Base-by-base conservation (phyloP, 2,329 filamentous ascomycete genomes). In the Ilyonectria robusta region DNA sequence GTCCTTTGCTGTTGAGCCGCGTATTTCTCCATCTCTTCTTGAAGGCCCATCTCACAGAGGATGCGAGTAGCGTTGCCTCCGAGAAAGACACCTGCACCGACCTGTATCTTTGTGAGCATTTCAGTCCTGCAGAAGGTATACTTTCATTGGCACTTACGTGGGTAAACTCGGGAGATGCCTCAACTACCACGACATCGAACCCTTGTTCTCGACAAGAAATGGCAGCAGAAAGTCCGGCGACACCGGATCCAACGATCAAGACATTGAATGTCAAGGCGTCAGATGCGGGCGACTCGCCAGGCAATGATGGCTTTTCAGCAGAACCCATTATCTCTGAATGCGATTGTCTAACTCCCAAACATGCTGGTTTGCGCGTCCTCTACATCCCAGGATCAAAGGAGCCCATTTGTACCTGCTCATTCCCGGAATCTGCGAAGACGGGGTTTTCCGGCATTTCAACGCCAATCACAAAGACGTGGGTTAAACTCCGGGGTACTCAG, bases 51-150 rank as follows among this genome's bases (percentile, higher is more conserved):
- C 40, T 42, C 40, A n/a, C 40, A 42, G 40, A 42, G 40, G 40
- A 42, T 42, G 40, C 40, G 40, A 42, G 40, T 13, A 42, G 40
- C 40, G 40, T 42, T 42, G 11, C 40, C 40, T 42, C 40, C 40
- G 17, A 42, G 40, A 42, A 42, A 42, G 40, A 42, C 40, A 42
- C 40, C 40, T n/a, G 40, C 40, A 42, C 40, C 40, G 40, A 42
- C 40, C 40, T 42, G 40, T 42, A n/a, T 42, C 40, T 42, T 42
- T 42, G 40, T 42, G 40, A 42, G 40, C 40, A 42, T 42, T n/a
- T 15, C 40, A n/a, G 40, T n/a, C 17, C 40, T 42, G 17, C 40
- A 42, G 40, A 42, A 42, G 6, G 17, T 42, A 13, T 42, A 42
- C 11, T n/a, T 42, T 42, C 13, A n/a, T 42, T n/a, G 40, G 17